phyloP scores from a whole-genome alignment of 2,329 filamentous ascomycete genomes.

The Lasiodiplodia theobromae region DNA sequence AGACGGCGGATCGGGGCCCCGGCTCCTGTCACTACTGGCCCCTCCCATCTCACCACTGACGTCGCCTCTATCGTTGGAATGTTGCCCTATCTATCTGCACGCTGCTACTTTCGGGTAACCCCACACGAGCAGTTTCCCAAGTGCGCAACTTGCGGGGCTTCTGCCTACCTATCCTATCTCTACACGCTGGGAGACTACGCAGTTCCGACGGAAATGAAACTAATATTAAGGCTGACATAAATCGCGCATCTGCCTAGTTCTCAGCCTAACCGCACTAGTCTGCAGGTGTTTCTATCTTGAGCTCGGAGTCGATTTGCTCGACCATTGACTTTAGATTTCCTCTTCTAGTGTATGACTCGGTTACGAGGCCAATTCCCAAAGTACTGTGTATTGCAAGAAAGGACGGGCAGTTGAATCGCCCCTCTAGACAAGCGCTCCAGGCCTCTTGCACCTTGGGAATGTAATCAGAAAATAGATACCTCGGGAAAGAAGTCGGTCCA shows the following conservation, averaged over 20 bases:
- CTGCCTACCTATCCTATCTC: neutral
- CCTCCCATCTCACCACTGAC: conserved; percentile 8
- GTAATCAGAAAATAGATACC: neutral
- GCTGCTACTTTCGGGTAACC: neutral
- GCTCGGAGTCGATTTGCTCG: neutral
- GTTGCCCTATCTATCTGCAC: neutral
- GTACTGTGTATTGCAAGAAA: neutral
- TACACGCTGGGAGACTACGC: neutral
- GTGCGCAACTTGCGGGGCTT: neutral
- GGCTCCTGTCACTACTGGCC: neutral
- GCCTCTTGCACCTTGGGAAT: neutral
- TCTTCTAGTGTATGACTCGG: neutral
- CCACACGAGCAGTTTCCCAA: neutral
- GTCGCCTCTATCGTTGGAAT: neutral
- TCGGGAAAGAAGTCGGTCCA: neutral
- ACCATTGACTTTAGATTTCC: conserved; percentile 6
- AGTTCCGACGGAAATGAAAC: conserved; percentile 19
- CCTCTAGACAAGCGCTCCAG: too few species aligned
- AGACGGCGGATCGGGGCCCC: neutral
- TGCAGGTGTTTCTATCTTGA: conserved; percentile 6
- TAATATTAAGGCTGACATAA: conserved; percentile 9
- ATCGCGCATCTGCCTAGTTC: conserved; percentile 18
- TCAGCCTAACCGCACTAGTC: conserved; percentile 2
- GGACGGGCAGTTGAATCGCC: too few species aligned
- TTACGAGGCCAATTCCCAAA: neutral